Evolutionary conservation across 2,329 filamentous ascomycete genomes (phyloP).

Genomic region (Erysiphe pulchra): DNA sequence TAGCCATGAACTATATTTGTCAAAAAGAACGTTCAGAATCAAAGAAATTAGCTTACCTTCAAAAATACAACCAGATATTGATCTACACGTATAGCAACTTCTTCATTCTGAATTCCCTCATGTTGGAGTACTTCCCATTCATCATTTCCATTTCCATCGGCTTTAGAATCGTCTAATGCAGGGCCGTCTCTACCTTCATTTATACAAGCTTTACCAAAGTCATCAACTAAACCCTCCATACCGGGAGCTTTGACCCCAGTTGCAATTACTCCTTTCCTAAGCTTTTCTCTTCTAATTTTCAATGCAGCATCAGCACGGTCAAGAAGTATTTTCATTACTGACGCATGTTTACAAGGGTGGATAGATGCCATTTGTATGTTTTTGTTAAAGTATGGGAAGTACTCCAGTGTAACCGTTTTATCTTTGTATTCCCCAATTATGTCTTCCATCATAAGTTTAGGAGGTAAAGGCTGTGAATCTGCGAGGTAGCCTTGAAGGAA

Average conservation of each 20-base stretch:
- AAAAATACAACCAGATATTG: slow-evolving; percentile 73
- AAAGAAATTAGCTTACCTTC: slow-evolving; percentile 26
- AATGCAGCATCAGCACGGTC: slow-evolving; percentile 86
- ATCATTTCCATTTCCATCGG: slow-evolving; percentile 24
- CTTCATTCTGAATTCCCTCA: slow-evolving; percentile 34
- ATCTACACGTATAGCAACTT: slow-evolving; percentile 64
- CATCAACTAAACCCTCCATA: slow-evolving; percentile 68
- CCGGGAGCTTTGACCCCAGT: slow-evolving; percentile 24
- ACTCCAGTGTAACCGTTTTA: slow-evolving; percentile 94
- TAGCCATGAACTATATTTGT: slow-evolving; percentile 43
- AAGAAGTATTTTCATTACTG: slow-evolving; percentile 92
- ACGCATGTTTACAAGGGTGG: slow-evolving; percentile 90
- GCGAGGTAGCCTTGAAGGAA: slow-evolving; percentile 80
- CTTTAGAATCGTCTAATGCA: slow-evolving; percentile 18
- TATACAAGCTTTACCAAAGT: slow-evolving; percentile 39
- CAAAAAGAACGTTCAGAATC: slow-evolving; percentile 2
- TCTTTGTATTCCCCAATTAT: slow-evolving; percentile 93
- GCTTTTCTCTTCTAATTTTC: slow-evolving; percentile 65
- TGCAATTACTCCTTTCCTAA: slow-evolving; percentile 31
- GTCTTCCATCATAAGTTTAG: slow-evolving; percentile 82
- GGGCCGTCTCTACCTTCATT: slow-evolving; percentile 21
- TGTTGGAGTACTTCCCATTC: slow-evolving; percentile 42
- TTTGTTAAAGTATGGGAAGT: slow-evolving; percentile 84
- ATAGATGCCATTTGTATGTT: slow-evolving; percentile 90
- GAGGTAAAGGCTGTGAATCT: slow-evolving; percentile 55